A percentile compares a stretch with the other conserved stretches of the same genome.
phyloP scores from a whole-genome alignment of 176 grass and related monocot genomes.

The Bolboschoenus planiculmis region DNA sequence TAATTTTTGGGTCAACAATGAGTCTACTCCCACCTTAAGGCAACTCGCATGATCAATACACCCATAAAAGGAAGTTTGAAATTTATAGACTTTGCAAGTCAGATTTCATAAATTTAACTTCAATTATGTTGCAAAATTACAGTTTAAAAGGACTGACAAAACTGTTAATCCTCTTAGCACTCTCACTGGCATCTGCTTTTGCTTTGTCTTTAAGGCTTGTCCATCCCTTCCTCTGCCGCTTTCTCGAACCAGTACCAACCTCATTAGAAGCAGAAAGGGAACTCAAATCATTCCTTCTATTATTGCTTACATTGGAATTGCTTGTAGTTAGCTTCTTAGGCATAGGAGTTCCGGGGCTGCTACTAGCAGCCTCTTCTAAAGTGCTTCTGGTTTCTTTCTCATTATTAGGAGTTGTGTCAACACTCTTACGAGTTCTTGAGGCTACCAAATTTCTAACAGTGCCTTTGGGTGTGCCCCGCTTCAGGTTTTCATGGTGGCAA shows the following conservation, averaged over 20 bases:
- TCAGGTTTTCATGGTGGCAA: slow-evolving; percentile 55
- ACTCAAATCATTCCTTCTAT: slow-evolving; percentile 22
- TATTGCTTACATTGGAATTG: neutral
- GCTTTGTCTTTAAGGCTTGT: slow-evolving; percentile 65
- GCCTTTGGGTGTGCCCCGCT: slow-evolving; percentile 52
- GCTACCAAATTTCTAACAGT: slow-evolving; percentile 40
- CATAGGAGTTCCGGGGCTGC: slow-evolving; percentile 10
- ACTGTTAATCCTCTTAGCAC: slow-evolving; percentile 41
- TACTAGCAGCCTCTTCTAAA: neutral
- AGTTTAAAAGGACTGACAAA: slow-evolving; percentile 51
- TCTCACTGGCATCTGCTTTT: slow-evolving; percentile 44
- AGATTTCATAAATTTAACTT: neutral
- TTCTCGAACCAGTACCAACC: slow-evolving; percentile 40
- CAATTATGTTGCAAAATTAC: neutral
- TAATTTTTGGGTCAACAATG: too few species aligned
- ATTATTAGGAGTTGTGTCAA: slow-evolving; percentile 13
- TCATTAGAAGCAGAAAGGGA: slow-evolving; percentile 27
- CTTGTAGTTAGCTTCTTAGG: slow-evolving; percentile 10
- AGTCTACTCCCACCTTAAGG: too few species aligned
- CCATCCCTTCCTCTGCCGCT: slow-evolving; percentile 69
- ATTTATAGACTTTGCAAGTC: neutral
- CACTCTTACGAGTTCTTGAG: slow-evolving; percentile 26
- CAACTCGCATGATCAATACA: neutral
- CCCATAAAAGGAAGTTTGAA: neutral
- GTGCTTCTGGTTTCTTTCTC: neutral